Base-by-base conservation (phyloP, 1,284 basidiomycete species). In the Ceratobasidium sp. region DNA sequence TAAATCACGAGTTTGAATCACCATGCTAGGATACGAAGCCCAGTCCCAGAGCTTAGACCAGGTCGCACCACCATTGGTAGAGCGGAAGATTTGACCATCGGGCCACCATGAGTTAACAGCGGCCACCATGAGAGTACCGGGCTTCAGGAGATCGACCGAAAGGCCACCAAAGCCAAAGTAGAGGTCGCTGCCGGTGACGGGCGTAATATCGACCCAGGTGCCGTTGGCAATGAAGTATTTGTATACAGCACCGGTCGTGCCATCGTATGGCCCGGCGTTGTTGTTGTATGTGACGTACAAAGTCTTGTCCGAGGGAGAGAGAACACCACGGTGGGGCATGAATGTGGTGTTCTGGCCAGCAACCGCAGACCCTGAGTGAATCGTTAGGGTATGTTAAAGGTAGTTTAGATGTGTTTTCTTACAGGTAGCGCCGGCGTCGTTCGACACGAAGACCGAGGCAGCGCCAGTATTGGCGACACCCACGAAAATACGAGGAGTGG, bases 1-100 rank as follows among this genome's bases (percentile, higher is more conserved):
- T 1, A 10, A 20, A 15, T 15, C 15, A 35, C 1, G 20, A 42
- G 17, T 1, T 42, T 20, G n/a, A 65, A 34, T 54, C 6, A 65
- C 62, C 27, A 60, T 58, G 31, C 8, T 65, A 10, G 69, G 54
- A 17, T 73, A 62, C 29, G 40, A 20, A 12, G 73, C 75, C 84
- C 84, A 87, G 8, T 77, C 77, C 86, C 86, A 89, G 20, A 88
- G 77, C 0, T 81, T 77, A n/a, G 82, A 80, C 85, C 85, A 87
- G 0, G 82, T 83, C 34, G 79, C 73, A 52, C 85, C 85, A 54
- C 84, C 78, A 74, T 88, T 79, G 1, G 79, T 85, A 6, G 84
- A 86, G 13, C 87, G 83, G 80, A 82, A 88, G 25, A 87, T 87
- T 72, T 87, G 85, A n/a, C 86, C 87, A 74, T 89, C 86, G 3